These are phyloP conservation scores for Epichloe scottii DNA, from an alignment of 2,329 filamentous ascomycete genomes.

Conservation along the genomic window DNA sequence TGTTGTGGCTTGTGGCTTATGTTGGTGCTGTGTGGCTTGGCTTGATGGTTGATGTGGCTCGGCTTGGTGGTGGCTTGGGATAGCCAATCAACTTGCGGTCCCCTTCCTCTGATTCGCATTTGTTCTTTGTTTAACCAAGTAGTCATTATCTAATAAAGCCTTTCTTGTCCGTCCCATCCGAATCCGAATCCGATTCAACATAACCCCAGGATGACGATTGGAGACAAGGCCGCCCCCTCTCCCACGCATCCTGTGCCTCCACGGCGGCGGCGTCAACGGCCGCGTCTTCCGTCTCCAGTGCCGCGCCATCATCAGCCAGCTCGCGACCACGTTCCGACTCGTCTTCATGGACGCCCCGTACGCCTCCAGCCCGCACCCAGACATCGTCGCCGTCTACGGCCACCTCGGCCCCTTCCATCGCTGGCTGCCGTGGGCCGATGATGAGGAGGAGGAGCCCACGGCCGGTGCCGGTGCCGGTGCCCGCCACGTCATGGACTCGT, in stretches of 20 bases:
- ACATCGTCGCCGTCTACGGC: constrained; percentile 52
- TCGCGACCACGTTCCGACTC: constrained; percentile 51
- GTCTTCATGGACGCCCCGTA: constrained; percentile 63
- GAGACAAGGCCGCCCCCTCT: constrained; percentile 15
- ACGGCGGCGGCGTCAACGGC: constrained; percentile 66
- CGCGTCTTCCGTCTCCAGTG: constrained; percentile 56
- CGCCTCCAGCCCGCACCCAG: constrained; percentile 46
- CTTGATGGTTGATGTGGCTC: too few relatives aligned
- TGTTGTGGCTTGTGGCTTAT: background rate
- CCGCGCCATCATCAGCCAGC: constrained; percentile 35
- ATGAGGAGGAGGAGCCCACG: constrained; percentile 26
- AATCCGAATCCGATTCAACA: background rate
- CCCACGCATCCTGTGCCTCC: constrained; percentile 67
- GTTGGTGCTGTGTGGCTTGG: too few relatives aligned
- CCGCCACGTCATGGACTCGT: constrained; percentile 25
- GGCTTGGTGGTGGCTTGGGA: too few relatives aligned
- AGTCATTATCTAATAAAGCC: too few relatives aligned
- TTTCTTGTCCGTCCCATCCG: background rate
- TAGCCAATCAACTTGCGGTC: too few relatives aligned
- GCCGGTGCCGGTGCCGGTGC: constrained; percentile 27
- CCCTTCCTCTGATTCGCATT: too few relatives aligned
- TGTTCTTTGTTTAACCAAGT: too few relatives aligned
- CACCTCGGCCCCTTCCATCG: constrained; percentile 52
- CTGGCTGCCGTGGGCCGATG: constrained; percentile 44
- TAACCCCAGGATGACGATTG: background rate